Evolutionary conservation across 164 flowering plant genomes (phyloP), one percentile per base, ranked within the genome.

Genomic region (Kalanchoe fedtschenkoi): DNA sequence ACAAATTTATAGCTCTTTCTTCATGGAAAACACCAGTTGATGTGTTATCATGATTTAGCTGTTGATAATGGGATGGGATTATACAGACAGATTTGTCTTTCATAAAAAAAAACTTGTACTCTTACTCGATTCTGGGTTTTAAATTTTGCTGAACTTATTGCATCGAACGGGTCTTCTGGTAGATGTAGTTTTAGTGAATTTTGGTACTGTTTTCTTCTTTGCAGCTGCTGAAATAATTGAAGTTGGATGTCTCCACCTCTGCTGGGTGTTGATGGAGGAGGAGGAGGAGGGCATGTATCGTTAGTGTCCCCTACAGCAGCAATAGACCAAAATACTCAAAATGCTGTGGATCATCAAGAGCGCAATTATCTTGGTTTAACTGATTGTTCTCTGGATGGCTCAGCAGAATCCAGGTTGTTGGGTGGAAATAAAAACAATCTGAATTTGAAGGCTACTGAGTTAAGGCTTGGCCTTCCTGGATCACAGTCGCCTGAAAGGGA

Each of bases 401-500:
- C 89, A 15, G 69, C 78, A 2, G 77, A 78, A 34, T 77, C 85
- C 0, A 70, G 78, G 69, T 72, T 71, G 43, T 71, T 80, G 1
- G 81, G 80, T 47, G 85, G 72, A 41, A 77, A 71, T 34, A 78
- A 77, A 62, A 74, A 37, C 64, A 76, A 72, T 58, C 66, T 91
- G 46, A 86, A 89, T 75, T 60, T 92, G 55, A 86, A 82, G 69
- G 95, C 92, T 19, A 92, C 98, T 16, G 98, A 92, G 67, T 65
- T 92, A 65, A 83, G 90, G 68, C 95, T 92, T 54, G 98, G 98
- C 54, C 96, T 87, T 67, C 98, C 98, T 32, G 96, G 96, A 61
- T 92, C 93, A 16, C 85, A 74, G 58, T 92, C 93, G 17, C 91
- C 98, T 39, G 84, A 73, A 62, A 73, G 89, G 61, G 84, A 80